These are phyloP conservation scores for Musa beccarii DNA, from an alignment of 176 grass and related monocot species.

Conservation along the genomic window DNA sequence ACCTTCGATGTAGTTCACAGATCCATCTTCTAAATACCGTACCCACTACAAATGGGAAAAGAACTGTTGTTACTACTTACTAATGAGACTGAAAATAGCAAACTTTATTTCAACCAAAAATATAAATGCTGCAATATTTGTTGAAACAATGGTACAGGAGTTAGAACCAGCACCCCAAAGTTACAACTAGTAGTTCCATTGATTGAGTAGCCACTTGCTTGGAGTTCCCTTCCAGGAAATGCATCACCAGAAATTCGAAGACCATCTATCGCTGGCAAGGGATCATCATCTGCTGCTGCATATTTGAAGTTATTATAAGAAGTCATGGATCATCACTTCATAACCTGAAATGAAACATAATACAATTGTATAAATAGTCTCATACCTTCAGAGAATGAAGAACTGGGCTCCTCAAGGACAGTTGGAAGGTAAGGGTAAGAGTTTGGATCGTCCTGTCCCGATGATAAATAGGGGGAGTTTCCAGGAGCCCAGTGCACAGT, in stretches of 20 bases:
- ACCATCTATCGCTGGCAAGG: constrained; percentile 76
- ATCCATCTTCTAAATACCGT: constrained; percentile 83
- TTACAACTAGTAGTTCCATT: constrained; percentile 93
- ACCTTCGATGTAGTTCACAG: constrained; percentile 90
- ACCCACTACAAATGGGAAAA: constrained; percentile 58
- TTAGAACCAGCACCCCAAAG: constrained; percentile 47
- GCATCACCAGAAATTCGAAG: constrained; percentile 82
- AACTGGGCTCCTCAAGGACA: constrained; percentile 72
- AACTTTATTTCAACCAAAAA: neutral
- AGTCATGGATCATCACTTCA: neutral
- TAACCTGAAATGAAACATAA: neutral
- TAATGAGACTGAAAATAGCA: neutral
- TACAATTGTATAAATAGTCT: neutral
- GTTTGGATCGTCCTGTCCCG: constrained; percentile 50
- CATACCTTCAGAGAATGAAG: constrained; percentile 87
- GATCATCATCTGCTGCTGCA: constrained; percentile 65
- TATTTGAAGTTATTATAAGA: constrained; percentile 9
- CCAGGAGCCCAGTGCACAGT: constrained; percentile 47
- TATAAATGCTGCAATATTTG: neutral
- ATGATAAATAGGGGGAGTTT: constrained; percentile 42
- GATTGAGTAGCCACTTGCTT: constrained; percentile 89
- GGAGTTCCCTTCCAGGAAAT: constrained; percentile 84
- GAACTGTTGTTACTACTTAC: neutral
- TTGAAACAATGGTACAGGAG: neutral
- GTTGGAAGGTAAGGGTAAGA: constrained; percentile 74